Evolutionary conservation across 2,329 filamentous ascomycete species (phyloP).

Genomic region (Fulvia fulva): DNA sequence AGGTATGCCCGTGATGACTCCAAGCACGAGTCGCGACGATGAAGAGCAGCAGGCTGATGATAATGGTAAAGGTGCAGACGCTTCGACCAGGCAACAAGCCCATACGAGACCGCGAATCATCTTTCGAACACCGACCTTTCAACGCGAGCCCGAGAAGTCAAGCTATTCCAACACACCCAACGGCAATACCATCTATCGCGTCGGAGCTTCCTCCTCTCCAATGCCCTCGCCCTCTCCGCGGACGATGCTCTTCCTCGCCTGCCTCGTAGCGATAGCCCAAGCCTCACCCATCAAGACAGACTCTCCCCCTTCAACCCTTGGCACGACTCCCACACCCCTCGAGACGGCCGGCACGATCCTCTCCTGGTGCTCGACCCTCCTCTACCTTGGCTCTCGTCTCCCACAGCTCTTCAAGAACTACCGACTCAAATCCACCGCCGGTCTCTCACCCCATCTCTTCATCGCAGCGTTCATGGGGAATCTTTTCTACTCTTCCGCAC

Average conservation of each 20-base stretch:
- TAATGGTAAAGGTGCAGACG: constrained; percentile 10
- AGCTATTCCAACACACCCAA: constrained; percentile 23
- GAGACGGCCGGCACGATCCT: constrained; percentile 49
- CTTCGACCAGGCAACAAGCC: constrained; percentile 9
- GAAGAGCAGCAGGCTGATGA: constrained; percentile 10
- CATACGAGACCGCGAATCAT: constrained; percentile 26
- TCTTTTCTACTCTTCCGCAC: constrained; percentile 61
- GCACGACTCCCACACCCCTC: constrained; percentile 29
- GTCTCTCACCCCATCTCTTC: constrained; percentile 61
- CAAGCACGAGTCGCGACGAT: constrained; percentile 2
- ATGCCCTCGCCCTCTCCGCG: constrained; percentile 45
- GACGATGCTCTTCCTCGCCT: constrained; percentile 45
- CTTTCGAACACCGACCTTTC: constrained; percentile 31
- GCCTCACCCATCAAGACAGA: constrained; percentile 31
- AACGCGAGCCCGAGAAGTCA: constrained; percentile 23
- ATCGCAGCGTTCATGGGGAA: constrained; percentile 65
- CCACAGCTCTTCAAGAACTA: constrained; percentile 66
- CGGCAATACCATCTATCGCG: constrained; percentile 26
- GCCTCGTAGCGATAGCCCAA: constrained; percentile 43
- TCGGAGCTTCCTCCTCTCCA: constrained; percentile 34
- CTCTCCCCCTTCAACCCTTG: constrained; percentile 1
- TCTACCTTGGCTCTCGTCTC: constrained; percentile 57
- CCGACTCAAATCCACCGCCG: constrained; percentile 58
- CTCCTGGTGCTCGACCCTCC: constrained; percentile 54
- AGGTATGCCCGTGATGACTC: constrained; percentile 25